Evolutionary conservation across 1,139 yeast genomes (phyloP).

Genomic region (Diutina mesorugosa): DNA sequence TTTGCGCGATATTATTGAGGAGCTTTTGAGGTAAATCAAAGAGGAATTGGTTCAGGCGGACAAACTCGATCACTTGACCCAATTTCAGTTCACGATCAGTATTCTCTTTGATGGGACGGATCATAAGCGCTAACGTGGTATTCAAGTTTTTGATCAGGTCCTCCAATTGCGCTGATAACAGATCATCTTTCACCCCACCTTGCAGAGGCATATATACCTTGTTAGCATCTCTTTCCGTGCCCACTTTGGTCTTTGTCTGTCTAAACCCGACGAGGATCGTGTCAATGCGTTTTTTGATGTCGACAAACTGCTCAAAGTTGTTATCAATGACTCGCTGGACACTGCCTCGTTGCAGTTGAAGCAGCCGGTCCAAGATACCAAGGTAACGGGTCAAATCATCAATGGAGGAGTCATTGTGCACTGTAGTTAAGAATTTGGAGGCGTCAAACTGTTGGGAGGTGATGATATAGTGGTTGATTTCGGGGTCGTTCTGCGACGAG

Average conservation of each 20-base stretch:
- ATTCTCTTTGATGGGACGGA: conserved; percentile 66
- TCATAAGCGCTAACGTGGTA: conserved; percentile 49
- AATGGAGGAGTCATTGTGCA: conserved; percentile 62
- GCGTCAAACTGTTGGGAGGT: conserved; percentile 67
- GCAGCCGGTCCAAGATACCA: conserved; percentile 43
- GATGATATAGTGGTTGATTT: conserved; percentile 43
- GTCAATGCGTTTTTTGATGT: conserved; percentile 51
- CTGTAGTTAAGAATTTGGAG: conserved; percentile 49
- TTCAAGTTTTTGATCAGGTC: conserved; percentile 34
- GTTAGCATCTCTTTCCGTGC: conserved; percentile 21
- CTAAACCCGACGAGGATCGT: conserved; percentile 21
- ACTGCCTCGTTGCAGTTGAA: conserved; percentile 53
- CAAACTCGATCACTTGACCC: conserved; percentile 44
- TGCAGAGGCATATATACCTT: conserved; percentile 26
- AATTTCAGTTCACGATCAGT: conserved; percentile 49
- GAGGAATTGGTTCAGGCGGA: conserved; percentile 48
- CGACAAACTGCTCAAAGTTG: conserved; percentile 65
- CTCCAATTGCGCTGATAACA: conserved; percentile 24
- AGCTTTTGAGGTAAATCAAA: conserved; percentile 64
- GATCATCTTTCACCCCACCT: conserved; percentile 11
- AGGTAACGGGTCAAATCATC: conserved; percentile 47
- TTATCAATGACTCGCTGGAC: conserved; percentile 55
- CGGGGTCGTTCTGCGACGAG: conserved; percentile 26
- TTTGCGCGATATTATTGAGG: conserved; percentile 35
- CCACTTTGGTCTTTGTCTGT: conserved; percentile 22